Conservation (phyloP, 2,329 filamentous ascomycete genomes). For the Trichoderma sp. region DNA sequence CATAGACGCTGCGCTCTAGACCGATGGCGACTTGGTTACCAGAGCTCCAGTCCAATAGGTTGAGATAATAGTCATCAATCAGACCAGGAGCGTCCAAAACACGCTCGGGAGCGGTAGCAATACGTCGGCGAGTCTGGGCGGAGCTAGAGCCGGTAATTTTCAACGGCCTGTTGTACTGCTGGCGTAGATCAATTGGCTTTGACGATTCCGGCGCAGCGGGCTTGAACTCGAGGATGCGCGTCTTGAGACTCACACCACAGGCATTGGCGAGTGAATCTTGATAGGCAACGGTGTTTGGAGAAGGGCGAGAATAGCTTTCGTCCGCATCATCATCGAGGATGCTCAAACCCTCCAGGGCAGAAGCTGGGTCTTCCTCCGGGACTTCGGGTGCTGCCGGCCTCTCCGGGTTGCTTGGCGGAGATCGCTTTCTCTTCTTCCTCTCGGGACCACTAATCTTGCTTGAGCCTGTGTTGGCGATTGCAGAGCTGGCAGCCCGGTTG, state of each 20-base stretch:
- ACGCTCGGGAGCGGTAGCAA: constrained; percentile 92
- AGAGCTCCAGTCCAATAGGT: constrained; percentile 97
- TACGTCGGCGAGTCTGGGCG: constrained; percentile 86
- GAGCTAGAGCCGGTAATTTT: constrained; percentile 73
- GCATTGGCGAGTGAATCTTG: constrained; percentile 88
- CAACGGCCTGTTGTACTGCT: constrained; percentile 96
- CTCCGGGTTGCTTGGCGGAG: constrained; percentile 65
- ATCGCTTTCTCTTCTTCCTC: constrained; percentile 68
- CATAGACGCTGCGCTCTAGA: constrained; percentile 93
- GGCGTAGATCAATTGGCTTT: constrained; percentile 94
- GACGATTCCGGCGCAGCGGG: constrained; percentile 96
- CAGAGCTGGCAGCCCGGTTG: constrained; percentile 87
- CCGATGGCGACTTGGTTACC: constrained; percentile 98
- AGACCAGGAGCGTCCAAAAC: constrained; percentile 95
- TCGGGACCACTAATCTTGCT: constrained; percentile 77
- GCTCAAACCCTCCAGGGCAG: constrained; percentile 77
- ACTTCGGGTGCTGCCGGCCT: constrained; percentile 75
- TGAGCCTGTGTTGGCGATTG: constrained; percentile 76
- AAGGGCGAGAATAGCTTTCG: constrained; percentile 71
- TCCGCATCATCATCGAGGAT: constrained; percentile 70
- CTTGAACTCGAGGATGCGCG: constrained; percentile 97
- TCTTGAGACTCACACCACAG: constrained; percentile 90
- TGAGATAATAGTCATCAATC: constrained; percentile 98
- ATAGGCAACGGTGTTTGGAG: constrained; percentile 86
- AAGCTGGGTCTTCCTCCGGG: constrained; percentile 76